Percentiles rank a stretch among this genome's conserved stretches.
Conservation (phyloP, 129 eudicot species). For the Centrapalus pauciflorus region DNA sequence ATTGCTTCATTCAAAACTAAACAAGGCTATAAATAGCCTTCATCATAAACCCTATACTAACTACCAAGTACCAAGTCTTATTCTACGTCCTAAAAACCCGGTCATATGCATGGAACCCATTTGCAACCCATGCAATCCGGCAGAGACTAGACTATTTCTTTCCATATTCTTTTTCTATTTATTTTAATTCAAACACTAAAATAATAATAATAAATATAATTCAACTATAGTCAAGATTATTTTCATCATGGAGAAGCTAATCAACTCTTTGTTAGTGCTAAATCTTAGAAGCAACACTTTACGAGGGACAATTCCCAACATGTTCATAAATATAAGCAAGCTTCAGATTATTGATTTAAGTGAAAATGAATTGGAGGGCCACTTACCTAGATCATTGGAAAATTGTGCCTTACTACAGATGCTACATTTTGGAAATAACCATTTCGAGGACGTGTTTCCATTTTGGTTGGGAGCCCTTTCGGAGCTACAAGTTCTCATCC, state of each 20-base stretch:
- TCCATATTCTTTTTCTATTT: no score
- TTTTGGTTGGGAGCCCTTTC: slow-evolving; percentile 16
- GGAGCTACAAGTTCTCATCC: slow-evolving; percentile 21
- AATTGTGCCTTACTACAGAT: slow-evolving; percentile 14
- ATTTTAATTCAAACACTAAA: no score
- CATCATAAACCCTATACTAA: no score
- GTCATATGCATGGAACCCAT: no score
- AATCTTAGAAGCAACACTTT: slow-evolving; percentile 19
- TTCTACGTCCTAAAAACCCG: no score
- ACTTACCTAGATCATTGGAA: slow-evolving; percentile 18
- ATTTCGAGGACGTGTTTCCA: slow-evolving; percentile 20
- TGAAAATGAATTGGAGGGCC: slow-evolving; percentile 16
- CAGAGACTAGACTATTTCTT: no score
- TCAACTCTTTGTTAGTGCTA: slow-evolving; percentile 2
- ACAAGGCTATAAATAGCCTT: no score
- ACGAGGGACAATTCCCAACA: slow-evolving; percentile 22
- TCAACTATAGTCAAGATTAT: no score
- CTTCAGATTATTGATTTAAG: slow-evolving; percentile 14
- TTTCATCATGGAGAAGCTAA: slow-evolving; percentile 3
- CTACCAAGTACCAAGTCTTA: no score
- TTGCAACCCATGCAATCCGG: no score
- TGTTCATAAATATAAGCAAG: neutral
- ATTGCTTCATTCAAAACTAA: no score
- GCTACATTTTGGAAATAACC: slow-evolving; percentile 24
- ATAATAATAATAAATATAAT: no score